Evolutionary conservation across 305 asterid genomes (phyloP).

Genomic region (Salvia sclarea): DNA sequence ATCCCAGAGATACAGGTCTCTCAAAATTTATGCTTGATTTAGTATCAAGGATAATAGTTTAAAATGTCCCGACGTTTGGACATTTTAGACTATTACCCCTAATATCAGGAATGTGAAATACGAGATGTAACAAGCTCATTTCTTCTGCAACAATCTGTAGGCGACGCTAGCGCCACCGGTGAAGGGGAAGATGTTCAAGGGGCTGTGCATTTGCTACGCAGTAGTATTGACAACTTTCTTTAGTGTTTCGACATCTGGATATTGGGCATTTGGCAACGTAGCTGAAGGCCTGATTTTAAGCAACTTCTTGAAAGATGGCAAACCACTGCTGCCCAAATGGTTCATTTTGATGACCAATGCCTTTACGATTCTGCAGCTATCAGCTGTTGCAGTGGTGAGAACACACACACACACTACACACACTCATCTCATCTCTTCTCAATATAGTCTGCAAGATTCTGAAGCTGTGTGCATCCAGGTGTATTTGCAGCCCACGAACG

Average conservation of each 20-base stretch:
- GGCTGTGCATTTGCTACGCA: slow-evolving; percentile 73
- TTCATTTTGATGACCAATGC: slow-evolving; percentile 61
- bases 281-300: slow-evolving; percentile 60
- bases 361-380: slow-evolving; percentile 81
- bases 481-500: slow-evolving; percentile 92
- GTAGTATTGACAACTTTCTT: slow-evolving; percentile 61
- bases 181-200: slow-evolving; percentile 91
- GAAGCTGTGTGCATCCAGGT: slow-evolving; percentile 34
- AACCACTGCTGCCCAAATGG: slow-evolving; percentile 69
- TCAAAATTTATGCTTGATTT: too few relatives aligned
- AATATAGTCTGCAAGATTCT: too few relatives aligned
- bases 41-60: too few relatives aligned
- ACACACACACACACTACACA: background rate
- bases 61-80: too few relatives aligned
- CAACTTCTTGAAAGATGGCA: slow-evolving; percentile 65
- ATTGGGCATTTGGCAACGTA: slow-evolving; percentile 86
- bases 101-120: background rate
- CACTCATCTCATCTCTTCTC: too few relatives aligned
- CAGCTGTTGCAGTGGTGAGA: slow-evolving; percentile 85
- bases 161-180: slow-evolving; percentile 92
- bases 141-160: slow-evolving; percentile 17
- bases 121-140: background rate
- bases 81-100: too few relatives aligned
- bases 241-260: slow-evolving; percentile 88
- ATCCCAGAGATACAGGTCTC: slow-evolving; percentile 78